phyloP scores from a whole-genome alignment of 129 eudicot species.

The Tagetes erecta region DNA sequence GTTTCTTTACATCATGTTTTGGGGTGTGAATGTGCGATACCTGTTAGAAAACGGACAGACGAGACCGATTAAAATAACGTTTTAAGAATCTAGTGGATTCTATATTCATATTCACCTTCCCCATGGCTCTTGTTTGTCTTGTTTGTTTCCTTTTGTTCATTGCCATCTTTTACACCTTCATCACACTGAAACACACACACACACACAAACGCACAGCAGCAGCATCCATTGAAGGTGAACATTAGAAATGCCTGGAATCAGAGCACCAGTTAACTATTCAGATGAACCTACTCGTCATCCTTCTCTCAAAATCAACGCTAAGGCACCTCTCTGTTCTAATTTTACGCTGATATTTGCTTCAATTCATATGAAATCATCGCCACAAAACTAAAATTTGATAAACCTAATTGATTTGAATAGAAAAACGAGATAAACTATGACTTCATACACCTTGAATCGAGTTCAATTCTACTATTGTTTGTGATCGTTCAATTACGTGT shows the following conservation, averaged over 20 bases:
- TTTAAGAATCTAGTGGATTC: slow-evolving; percentile 12
- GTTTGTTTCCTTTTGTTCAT: background rate
- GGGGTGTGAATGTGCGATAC: too few relatives aligned
- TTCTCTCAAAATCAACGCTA: slow-evolving; percentile 65
- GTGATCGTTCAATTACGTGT: background rate
- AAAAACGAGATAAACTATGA: background rate
- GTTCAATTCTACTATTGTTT: slow-evolving; percentile 3
- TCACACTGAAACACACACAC: background rate
- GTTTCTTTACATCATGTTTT: too few relatives aligned
- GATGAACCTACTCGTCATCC: slow-evolving; percentile 83
- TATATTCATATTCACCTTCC: slow-evolving; percentile 6
- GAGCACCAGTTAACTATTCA: slow-evolving; percentile 67
- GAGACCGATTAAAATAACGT: too few relatives aligned
- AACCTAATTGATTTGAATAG: slow-evolving; percentile 8
- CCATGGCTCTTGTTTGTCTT: background rate
- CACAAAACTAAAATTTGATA: background rate
- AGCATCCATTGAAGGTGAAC: slow-evolving; percentile 4
- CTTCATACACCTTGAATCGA: background rate
- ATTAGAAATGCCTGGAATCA: slow-evolving; percentile 72
- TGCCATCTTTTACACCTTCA: slow-evolving; percentile 1
- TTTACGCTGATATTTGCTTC: background rate
- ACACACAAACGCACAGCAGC: slow-evolving; percentile 4
- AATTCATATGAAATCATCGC: background rate
- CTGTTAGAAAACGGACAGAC: too few relatives aligned
- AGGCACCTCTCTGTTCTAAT: slow-evolving; percentile 35